Evolutionary conservation across 306 rosid genomes (phyloP).

Genomic region (Corylus avellana): DNA sequence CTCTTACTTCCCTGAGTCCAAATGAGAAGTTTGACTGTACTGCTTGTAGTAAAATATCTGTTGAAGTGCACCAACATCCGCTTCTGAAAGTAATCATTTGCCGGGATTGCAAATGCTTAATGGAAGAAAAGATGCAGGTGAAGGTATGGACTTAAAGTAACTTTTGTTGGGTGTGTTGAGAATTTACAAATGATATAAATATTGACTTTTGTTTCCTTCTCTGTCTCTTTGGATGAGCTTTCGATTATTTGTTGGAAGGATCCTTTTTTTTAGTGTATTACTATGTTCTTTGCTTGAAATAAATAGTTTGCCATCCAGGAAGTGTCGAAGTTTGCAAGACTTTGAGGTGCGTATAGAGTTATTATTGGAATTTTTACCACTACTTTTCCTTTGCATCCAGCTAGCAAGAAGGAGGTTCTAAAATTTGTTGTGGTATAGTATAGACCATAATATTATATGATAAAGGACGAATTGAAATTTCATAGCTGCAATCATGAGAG

Average conservation of each 20-base stretch:
- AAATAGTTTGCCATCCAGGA: not conserved
- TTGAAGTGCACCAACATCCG: constrained; percentile 64
- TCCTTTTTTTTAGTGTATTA: not conserved
- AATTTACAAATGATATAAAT: not conserved
- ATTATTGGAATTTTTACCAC: not conserved
- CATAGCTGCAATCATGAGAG: not conserved
- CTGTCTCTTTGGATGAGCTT: not conserved
- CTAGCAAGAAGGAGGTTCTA: not conserved
- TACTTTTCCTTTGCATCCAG: not conserved
- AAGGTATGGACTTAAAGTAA: constrained; percentile 44
- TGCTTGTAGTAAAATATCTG: constrained; percentile 56
- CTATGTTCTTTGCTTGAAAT: not conserved
- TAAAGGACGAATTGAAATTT: not conserved
- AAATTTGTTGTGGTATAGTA: not conserved
- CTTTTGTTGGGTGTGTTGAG: constrained; percentile 3
- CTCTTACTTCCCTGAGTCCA: constrained; percentile 39
- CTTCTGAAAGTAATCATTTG: constrained; percentile 70
- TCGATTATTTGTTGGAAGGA: not conserved
- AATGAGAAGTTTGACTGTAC: constrained; percentile 60
- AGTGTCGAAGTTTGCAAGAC: not conserved
- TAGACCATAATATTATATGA: not conserved
- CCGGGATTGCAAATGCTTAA: constrained; percentile 57
- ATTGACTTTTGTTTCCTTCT: not conserved
- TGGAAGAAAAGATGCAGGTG: constrained; percentile 47
- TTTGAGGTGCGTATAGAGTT: not conserved